These are phyloP conservation scores for Blastobotrys ciferrii DNA, from an alignment of 1,139 yeast species.

Conservation along the genomic window DNA sequence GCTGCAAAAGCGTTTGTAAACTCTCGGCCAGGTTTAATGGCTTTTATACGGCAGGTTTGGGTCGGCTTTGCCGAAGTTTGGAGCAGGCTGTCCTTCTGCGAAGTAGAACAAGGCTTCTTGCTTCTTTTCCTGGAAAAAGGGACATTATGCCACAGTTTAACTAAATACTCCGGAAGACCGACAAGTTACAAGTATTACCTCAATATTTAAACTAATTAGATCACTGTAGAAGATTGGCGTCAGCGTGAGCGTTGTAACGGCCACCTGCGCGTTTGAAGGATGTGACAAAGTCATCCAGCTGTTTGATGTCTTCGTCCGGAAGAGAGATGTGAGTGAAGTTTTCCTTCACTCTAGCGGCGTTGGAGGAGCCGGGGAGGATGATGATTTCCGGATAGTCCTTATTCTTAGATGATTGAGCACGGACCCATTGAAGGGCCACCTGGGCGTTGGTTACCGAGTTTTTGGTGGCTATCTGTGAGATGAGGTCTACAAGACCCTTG, in stretches of 20 bases:
- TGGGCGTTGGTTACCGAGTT: conserved; percentile 58
- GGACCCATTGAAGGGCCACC: conserved; percentile 72
- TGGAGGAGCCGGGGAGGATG: conserved; percentile 78
- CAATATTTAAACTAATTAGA: not conserved
- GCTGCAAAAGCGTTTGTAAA: no score
- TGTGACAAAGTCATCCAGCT: conserved; percentile 42
- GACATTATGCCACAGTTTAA: no score
- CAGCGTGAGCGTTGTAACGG: conserved; percentile 42
- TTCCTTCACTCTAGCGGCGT: conserved; percentile 54
- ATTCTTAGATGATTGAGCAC: conserved; percentile 25
- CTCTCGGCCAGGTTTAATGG: no score
- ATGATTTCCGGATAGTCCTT: conserved; percentile 55
- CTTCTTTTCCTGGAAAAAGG: no score
- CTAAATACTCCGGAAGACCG: no score
- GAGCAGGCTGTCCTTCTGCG: no score
- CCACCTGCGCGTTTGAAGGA: conserved; percentile 46
- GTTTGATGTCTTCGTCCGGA: conserved; percentile 51
- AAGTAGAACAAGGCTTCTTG: no score
- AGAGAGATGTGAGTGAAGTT: conserved; percentile 52
- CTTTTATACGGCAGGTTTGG: no score
- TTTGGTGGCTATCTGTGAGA: conserved; percentile 46
- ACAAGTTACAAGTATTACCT: no score
- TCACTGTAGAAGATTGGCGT: not conserved
- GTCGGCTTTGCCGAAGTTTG: no score
- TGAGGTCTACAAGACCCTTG: conserved; percentile 46